Evolutionary conservation across 176 grass and related monocot species (phyloP).

Genomic region (Zizania latifolia): DNA sequence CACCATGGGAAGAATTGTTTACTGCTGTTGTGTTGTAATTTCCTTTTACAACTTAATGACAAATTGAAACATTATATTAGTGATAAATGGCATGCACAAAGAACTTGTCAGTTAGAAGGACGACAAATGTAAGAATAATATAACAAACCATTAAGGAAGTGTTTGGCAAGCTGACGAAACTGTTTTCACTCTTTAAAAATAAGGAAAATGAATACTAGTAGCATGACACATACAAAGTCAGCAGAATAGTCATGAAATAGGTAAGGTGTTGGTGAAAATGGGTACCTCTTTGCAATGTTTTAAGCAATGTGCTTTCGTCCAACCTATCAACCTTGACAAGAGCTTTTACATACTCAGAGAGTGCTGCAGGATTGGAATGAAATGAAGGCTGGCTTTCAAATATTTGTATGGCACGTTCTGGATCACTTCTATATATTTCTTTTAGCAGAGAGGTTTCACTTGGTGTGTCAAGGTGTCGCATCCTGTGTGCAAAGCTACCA

Average conservation of each 20-base stretch:
- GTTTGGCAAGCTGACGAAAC: not conserved
- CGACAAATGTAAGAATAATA: not conserved
- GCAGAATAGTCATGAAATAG: conserved; percentile 8
- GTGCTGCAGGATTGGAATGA: conserved; percentile 68
- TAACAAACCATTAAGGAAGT: not conserved
- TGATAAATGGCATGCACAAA: not conserved
- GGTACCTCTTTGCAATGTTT: conserved; percentile 84
- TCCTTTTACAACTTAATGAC: not conserved
- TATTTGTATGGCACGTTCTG: conserved; percentile 78
- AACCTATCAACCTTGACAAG: conserved; percentile 71
- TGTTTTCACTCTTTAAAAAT: not conserved
- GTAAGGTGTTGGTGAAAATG: not conserved
- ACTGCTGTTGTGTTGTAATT: not conserved
- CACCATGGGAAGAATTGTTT: not conserved
- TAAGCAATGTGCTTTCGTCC: conserved; percentile 70
- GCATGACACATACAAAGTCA: conserved; percentile 4
- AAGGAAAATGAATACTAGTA: not conserved
- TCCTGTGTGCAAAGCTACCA: conserved; percentile 60
- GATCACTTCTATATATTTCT: conserved; percentile 67
- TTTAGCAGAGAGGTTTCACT: conserved; percentile 63
- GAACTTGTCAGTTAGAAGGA: not conserved
- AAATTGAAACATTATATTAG: not conserved
- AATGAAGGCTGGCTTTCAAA: conserved; percentile 81
- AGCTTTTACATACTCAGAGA: conserved; percentile 85
- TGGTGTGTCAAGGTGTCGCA: conserved; percentile 37